Conservation (phyloP, 129 eudicot species). For the Flaveria sonorensis region DNA sequence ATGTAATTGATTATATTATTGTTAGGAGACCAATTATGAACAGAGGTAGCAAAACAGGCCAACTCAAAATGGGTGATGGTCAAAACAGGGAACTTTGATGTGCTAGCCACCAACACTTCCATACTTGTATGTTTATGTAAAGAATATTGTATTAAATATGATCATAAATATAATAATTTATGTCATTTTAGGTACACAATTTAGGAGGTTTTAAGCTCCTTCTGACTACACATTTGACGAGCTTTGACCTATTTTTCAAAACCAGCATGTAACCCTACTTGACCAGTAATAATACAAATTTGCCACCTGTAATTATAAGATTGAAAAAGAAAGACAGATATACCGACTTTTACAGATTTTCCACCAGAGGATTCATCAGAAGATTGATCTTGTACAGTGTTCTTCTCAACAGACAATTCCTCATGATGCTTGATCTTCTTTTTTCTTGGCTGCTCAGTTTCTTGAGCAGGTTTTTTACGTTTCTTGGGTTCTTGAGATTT, state of each 20-base stretch:
- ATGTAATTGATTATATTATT: background rate
- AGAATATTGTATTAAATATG: background rate
- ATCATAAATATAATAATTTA: background rate
- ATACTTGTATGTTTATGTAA: background rate
- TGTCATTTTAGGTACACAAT: background rate
- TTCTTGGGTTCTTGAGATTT: conserved; percentile 54
- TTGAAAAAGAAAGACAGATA: background rate
- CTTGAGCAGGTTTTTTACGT: conserved; percentile 61
- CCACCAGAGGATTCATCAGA: conserved; percentile 60
- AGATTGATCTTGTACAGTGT: conserved; percentile 46
- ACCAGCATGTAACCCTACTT: background rate
- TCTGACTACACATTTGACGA: background rate
- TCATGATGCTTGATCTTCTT: conserved; percentile 50
- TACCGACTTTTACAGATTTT: conserved; percentile 61
- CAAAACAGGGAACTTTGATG: background rate
- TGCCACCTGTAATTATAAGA: background rate
- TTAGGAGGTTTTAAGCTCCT: background rate
- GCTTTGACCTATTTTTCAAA: background rate
- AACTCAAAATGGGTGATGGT: background rate
- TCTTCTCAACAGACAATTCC: conserved; percentile 48
- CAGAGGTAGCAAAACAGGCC: background rate
- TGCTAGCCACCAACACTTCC: no score
- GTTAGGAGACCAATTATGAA: background rate
- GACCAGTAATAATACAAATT: background rate
- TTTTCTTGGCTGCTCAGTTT: conserved; percentile 41